Percentiles rank a stretch among this genome's conserved stretches.
These are phyloP conservation scores for Alternaria gansuensis DNA, from an alignment of 2,329 filamentous ascomycete genomes.

Conservation along the genomic window DNA sequence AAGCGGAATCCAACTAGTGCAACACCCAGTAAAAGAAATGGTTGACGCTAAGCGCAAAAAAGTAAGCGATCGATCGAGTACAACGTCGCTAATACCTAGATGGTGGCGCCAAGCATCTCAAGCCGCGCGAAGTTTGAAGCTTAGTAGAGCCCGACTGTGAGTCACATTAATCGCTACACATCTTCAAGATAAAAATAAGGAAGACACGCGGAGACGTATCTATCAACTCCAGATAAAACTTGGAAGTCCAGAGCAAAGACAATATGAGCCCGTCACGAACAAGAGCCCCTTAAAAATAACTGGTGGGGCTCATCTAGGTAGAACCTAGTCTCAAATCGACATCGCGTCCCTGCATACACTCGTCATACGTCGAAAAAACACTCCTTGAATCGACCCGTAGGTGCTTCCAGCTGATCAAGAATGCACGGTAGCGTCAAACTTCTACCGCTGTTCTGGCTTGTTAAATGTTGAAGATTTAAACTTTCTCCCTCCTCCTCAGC, in stretches of 20 bases:
- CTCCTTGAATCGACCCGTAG: conserved; percentile 9
- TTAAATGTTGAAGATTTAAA: not conserved
- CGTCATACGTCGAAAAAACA: conserved; percentile 27
- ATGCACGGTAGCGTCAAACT: conserved; percentile 11
- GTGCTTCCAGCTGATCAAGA: conserved; percentile 27
- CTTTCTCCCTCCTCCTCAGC: not conserved
- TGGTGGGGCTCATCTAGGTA: conserved; percentile 18
- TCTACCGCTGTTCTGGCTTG: conserved; percentile 8
- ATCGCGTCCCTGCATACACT: conserved; percentile 28
- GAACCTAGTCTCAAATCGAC: conserved; percentile 25
- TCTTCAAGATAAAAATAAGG: not conserved
- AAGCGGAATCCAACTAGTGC: not conserved
- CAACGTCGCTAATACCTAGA: conserved; percentile 10
- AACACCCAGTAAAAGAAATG: not conserved
- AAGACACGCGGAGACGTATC: not conserved
- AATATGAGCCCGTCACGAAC: not conserved
- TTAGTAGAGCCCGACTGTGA: conserved; percentile 3
- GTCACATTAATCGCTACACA: not conserved
- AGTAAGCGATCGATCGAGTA: conserved; percentile 15
- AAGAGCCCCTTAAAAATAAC: conserved; percentile 10
- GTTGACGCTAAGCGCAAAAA: conserved; percentile 5
- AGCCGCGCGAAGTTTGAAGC: conserved; percentile 16
- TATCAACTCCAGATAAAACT: conserved; percentile 3
- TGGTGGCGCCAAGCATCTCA: conserved; percentile 16
- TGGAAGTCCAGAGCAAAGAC: not conserved